These are phyloP conservation scores for Stentor coeruleus DNA, from an alignment of 73 alveolate genomes.

Conservation along the genomic window DNA sequence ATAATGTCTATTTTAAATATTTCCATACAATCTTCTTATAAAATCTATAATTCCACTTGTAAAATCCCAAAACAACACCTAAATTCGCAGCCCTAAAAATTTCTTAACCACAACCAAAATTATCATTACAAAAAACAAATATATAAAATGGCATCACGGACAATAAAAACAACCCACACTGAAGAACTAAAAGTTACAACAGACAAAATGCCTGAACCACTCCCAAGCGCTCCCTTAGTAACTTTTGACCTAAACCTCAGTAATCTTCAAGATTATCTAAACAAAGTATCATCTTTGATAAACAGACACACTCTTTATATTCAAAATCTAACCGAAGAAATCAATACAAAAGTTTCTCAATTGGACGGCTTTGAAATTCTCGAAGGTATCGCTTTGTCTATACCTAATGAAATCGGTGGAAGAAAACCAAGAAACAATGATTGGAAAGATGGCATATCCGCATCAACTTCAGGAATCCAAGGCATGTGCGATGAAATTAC, in stretches of 20 bases:
- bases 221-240: conserved; percentile 17
- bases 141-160: no score
- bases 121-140: no score
- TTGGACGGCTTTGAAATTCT: not conserved
- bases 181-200: not conserved
- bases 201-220: not conserved
- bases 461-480: not conserved
- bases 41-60: no score
- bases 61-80: no score
- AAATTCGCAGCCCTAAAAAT: no score
- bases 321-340: conserved; percentile 3
- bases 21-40: no score
- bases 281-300: not conserved
- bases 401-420: not conserved
- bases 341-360: not conserved
- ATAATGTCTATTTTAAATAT: no score
- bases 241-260: conserved; percentile 6
- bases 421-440: not conserved
- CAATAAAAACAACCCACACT: not conserved
- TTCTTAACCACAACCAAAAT: no score
- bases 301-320: not conserved
- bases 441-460: not conserved
- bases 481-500: not conserved
- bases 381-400: not conserved
- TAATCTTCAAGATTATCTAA: conserved; percentile 16